phyloP scores from a whole-genome alignment of 345 rosid species.

The Eucalyptus tenuipes region DNA sequence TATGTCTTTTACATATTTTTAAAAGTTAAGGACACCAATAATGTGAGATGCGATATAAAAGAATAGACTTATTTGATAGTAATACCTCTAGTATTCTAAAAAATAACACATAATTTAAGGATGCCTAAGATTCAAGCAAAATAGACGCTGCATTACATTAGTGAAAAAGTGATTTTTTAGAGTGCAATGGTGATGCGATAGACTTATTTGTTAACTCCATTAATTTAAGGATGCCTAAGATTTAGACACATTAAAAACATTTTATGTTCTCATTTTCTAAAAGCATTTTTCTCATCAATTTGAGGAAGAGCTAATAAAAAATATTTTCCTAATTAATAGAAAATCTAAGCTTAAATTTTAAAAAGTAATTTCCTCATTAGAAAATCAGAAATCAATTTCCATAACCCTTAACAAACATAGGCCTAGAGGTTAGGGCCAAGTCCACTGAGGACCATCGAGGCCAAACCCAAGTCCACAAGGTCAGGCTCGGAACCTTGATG shows the following conservation, averaged over 20 bases:
- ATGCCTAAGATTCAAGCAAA: neutral
- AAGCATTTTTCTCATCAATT: too few relatives aligned
- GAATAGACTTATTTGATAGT: neutral
- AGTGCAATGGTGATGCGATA: neutral
- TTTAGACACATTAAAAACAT: too few relatives aligned
- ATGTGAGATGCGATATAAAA: neutral
- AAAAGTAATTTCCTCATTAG: neutral
- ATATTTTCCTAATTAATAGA: neutral
- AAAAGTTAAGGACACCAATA: neutral
- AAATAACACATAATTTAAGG: neutral
- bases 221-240: too few relatives aligned
- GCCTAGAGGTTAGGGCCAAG: neutral
- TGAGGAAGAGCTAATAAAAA: neutral
- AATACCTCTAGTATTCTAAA: neutral
- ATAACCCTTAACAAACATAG: accelerated
- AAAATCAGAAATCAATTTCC: neutral
- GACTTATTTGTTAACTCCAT: too few relatives aligned
- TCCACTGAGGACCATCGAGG: neutral
- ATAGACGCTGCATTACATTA: neutral
- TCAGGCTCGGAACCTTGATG: accelerated
- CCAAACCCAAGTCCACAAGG: neutral
- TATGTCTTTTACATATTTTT: neutral
- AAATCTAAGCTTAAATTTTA: neutral
- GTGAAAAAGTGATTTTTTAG: neutral
- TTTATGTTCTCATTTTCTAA: too few relatives aligned